phyloP scores from a whole-genome alignment of 2,329 filamentous ascomycete species.

The Paraphaeosphaeria sporulosa region DNA sequence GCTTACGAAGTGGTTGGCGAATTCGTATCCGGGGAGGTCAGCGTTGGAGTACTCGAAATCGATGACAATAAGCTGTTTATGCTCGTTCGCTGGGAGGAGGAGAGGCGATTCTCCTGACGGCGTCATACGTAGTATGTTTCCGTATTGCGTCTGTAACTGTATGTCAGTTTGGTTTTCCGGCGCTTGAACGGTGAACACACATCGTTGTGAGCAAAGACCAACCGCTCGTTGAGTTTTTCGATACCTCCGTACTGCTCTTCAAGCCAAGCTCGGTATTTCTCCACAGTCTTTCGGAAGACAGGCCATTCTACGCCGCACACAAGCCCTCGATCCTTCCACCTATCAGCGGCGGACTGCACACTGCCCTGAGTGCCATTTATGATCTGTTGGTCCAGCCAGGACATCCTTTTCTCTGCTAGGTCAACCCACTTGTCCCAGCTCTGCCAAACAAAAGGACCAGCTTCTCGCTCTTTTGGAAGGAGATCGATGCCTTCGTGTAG shows the following conservation, averaged over 20 bases:
- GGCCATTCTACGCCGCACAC: slow-evolving; percentile 87
- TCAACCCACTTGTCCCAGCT: slow-evolving; percentile 95
- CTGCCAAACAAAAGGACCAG: slow-evolving; percentile 82
- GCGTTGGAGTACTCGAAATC: slow-evolving; percentile 97
- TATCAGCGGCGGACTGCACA: slow-evolving; percentile 53
- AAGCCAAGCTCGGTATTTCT: slow-evolving; percentile 80
- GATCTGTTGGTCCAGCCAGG: slow-evolving; percentile 69
- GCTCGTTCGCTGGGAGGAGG: slow-evolving; percentile 86
- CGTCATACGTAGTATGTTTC: slow-evolving; percentile 87
- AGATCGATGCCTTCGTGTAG: slow-evolving; percentile 93
- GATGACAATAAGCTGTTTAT: slow-evolving; percentile 96
- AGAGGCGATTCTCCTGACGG: slow-evolving; percentile 79
- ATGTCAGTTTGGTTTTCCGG: slow-evolving; percentile 19
- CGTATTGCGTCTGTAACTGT: slow-evolving; percentile 85
- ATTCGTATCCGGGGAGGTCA: slow-evolving; percentile 86
- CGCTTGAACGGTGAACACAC: slow-evolving; percentile 59
- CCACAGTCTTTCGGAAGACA: slow-evolving; percentile 75
- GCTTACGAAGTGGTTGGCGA: slow-evolving; percentile 91
- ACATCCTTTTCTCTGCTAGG: slow-evolving; percentile 67
- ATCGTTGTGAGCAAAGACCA: slow-evolving; percentile 98
- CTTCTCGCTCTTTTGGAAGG: slow-evolving; percentile 76
- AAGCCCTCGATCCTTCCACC: slow-evolving; percentile 75
- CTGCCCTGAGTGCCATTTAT: slow-evolving; percentile 37
- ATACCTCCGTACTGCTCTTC: slow-evolving; percentile 73
- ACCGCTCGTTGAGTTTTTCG: slow-evolving; percentile 71